Percentiles rank a stretch among this genome's conserved stretches.
Conservation (phyloP, 2,329 filamentous ascomycete species). For the Rutstroemia sp. region DNA sequence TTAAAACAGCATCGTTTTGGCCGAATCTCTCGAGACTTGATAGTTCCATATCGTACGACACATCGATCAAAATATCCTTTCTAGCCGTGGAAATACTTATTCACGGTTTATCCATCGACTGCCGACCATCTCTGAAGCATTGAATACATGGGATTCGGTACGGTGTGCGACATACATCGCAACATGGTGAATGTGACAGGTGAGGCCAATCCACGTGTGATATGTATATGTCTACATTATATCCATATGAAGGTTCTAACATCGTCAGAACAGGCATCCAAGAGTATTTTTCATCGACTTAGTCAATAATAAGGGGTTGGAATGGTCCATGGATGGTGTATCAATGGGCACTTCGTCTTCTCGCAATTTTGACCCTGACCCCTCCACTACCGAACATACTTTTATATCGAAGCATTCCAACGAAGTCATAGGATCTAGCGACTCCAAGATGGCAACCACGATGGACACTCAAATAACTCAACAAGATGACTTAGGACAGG, state of each 20-base stretch:
- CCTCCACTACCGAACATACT: slow-evolving; percentile 15
- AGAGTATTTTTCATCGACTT: slow-evolving; percentile 8
- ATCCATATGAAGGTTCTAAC: slow-evolving; percentile 19
- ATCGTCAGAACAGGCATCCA: slow-evolving; percentile 13
- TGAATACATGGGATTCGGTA: slow-evolving; percentile 1
- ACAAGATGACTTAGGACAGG: slow-evolving; percentile 22
- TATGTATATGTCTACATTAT: slow-evolving; percentile 23
- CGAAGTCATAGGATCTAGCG: slow-evolving; percentile 30
- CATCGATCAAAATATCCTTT: slow-evolving; percentile 15
- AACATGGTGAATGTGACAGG: slow-evolving; percentile 25
- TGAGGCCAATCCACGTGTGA: slow-evolving; percentile 29
- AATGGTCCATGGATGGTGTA: slow-evolving; percentile 19
- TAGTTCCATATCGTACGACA: slow-evolving; percentile 24
- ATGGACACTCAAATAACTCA: slow-evolving; percentile 30
- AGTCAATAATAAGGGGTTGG: slow-evolving; percentile 9
- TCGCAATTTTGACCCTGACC: slow-evolving; percentile 16
- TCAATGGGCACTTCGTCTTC: slow-evolving; percentile 26
- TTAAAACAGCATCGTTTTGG: slow-evolving; percentile 10
- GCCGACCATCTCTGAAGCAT: not conserved
- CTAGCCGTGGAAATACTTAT: slow-evolving; percentile 2
- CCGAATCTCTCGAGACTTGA: slow-evolving; percentile 17
- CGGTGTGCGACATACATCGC: slow-evolving; percentile 15
- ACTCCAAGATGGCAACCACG: slow-evolving; percentile 29
- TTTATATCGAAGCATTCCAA: slow-evolving; percentile 29
- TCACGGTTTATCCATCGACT: slow-evolving; percentile 5